Base-by-base conservation (phyloP, 257 asterid genomes). In the Parsonsia alboflavescens region DNA sequence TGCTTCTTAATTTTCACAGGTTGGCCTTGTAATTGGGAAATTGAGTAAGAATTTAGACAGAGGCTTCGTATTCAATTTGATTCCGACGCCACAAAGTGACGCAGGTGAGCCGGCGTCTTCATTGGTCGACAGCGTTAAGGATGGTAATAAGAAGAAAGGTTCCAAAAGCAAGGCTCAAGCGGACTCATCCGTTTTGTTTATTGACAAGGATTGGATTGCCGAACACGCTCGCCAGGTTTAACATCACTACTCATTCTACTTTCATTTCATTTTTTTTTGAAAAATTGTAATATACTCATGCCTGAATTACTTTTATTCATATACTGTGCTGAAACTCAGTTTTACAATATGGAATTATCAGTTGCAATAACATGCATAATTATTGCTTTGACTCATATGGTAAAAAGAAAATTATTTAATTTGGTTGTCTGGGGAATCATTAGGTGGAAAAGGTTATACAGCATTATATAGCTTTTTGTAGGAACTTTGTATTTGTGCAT, bases 181-280 rank as follows among this genome's bases (percentile, higher is more conserved):
- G 17, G 93, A 89, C 17, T 77, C 93, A 52, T 82, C 96, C 0
- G 53, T 88, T 57, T 89, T 95, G 78, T 85, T 85, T 50, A 83
- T 95, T 68, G 99, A 90, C 72, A 76, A 76, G 65, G 96, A 92
- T 48, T 94, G 99, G 99, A 86, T 94, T 58, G 85, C 93, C 61
- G 97, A 94, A 84, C 99, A 94, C 77, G 98, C 97, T 52, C 96
- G 97, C 42, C 98, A 95, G 99, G 99, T 94, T n/a, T 30, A 21
- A 52, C 54, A 66, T 68, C 64, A 54, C 52, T 41, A 62, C 68
- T 12, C 67, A 22, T 57, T 39, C 44, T 52, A 39, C 24, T 69
- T 45, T 16, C 45, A 24, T 12, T 69, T 49, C 45, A 12, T 50
- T 62, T 13, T 21, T 44, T 44, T 58, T 63, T 26, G 50, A 6